Evolutionary conservation across 768 basidiomycete genomes (phyloP), one percentile per base, ranked within the genome.

Genomic region (Roridomyces roridus): DNA sequence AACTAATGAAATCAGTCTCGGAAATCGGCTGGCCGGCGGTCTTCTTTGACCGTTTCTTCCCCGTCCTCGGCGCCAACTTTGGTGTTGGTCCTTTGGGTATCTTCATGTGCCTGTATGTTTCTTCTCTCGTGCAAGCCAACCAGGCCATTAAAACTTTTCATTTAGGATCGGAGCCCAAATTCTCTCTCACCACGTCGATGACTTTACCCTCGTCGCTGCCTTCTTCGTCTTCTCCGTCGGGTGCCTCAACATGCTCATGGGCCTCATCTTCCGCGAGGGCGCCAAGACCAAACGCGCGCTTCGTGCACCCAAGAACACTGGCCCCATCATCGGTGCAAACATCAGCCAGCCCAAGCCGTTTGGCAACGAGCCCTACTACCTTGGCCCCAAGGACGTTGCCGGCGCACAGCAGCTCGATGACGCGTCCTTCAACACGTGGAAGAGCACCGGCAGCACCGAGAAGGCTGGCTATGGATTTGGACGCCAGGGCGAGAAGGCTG

Each of bases 11-110:
- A 43, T 8, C 41, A 81, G 81, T 92, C 40, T 89, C 91, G 40
- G 92, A 95, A 71, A 54, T 89, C 66, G 84, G 87, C 65, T 90
- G 92, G 87, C 93, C 93, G 10, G 73, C 79, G 42, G 66, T 73
- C 12, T 89, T 94, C 79, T 96, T 96, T 73, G 85, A 89, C 63
- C 84, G 84, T n/a, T 95, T 85, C 77, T 89, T 96, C 76, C 95
- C 95, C 26, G 88, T 96, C 41, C 85, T 97, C n/a, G 94, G 95
- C 17, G 79, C 79, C 9, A 78, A 84, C 49, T 96, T 96, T 69
- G 94, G 95, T 41, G 79, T 96, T 15, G 95, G 94, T 35, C 85
- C 92, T 18, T 81, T 96, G 17, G 95, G 95, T 17, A 84, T 93
- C 55, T 90, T 96, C 75, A 89, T 96, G 74, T 84, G 85, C 75